These are phyloP conservation scores for Termitomyces eurrhizus DNA, from an alignment of 768 basidiomycete species.

Conservation along the genomic window DNA sequence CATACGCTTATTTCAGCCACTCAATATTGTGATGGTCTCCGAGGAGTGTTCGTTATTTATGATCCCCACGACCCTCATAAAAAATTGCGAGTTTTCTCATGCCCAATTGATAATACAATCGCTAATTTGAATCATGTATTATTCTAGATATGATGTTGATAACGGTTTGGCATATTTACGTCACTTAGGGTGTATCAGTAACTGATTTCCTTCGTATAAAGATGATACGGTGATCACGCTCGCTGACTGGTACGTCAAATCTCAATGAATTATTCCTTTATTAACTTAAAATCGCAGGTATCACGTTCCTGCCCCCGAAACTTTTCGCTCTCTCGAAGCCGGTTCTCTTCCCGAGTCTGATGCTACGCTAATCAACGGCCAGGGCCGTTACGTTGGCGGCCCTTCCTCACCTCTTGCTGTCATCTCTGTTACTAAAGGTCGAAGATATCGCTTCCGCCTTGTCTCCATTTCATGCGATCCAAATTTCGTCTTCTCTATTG, in stretches of 20 bases:
- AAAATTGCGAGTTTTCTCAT: neutral
- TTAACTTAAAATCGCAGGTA: conserved; percentile 26
- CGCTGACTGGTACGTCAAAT: conserved; percentile 39
- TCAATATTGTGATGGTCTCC: conserved; percentile 13
- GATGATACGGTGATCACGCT: conserved; percentile 44
- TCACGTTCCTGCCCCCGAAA: conserved; percentile 24
- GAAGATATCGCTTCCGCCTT: conserved; percentile 53
- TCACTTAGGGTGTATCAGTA: neutral
- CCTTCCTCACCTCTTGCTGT: conserved; percentile 37
- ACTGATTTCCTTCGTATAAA: conserved; percentile 5
- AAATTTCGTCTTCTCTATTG: conserved; percentile 39
- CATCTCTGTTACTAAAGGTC: conserved; percentile 35
- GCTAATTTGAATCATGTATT: neutral
- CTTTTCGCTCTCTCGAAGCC: conserved; percentile 25
- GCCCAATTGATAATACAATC: neutral
- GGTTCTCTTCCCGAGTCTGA: too few relatives aligned
- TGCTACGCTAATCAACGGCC: conserved; percentile 46
- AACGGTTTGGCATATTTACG: conserved; percentile 20
- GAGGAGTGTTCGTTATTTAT: conserved; percentile 17
- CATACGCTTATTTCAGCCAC: neutral
- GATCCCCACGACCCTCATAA: conserved; percentile 31
- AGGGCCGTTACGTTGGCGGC: conserved; percentile 43
- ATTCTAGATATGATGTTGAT: conserved; percentile 27
- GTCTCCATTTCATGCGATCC: conserved; percentile 49
- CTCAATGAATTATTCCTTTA: neutral